Percentiles rank a stretch among this genome's conserved stretches.
Evolutionary conservation across 225 moss, liverwort and hornwort species (phyloP).

Genomic region (Straminergon stramineum): DNA sequence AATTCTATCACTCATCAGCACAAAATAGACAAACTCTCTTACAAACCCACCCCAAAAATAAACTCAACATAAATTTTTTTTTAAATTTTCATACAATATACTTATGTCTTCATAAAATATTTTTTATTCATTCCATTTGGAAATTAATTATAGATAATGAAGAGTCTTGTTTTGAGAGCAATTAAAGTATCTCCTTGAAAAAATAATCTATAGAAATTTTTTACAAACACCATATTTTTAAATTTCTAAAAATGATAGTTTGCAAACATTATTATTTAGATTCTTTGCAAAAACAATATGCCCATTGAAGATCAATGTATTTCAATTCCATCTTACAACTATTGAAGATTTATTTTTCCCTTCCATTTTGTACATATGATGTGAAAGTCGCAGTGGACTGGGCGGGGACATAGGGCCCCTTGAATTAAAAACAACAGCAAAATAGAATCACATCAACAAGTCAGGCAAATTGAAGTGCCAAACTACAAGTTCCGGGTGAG

Average conservation of each 20-base stretch:
- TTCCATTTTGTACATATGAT: neutral
- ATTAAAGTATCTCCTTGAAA: neutral
- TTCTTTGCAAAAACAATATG: neutral
- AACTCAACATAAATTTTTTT: neutral
- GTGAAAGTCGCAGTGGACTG: no score
- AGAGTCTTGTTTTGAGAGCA: neutral
- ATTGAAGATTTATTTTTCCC: neutral
- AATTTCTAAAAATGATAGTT: neutral
- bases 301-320: neutral
- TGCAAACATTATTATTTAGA: neutral
- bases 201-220: neutral
- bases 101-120: neutral
- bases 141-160: neutral
- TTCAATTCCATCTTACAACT: neutral
- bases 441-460: no score
- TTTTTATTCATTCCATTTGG: neutral
- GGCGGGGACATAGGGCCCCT: no score
- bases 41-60: fast-evolving
- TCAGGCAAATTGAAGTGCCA: no score
- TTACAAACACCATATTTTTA: neutral
- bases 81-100: neutral
- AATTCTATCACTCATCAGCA: no score
- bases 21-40: neutral
- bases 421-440: no score
- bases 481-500: no score